These are phyloP conservation scores for Malassezia slooffiae DNA, from an alignment of 1,284 basidiomycete species.

Conservation along the genomic window DNA sequence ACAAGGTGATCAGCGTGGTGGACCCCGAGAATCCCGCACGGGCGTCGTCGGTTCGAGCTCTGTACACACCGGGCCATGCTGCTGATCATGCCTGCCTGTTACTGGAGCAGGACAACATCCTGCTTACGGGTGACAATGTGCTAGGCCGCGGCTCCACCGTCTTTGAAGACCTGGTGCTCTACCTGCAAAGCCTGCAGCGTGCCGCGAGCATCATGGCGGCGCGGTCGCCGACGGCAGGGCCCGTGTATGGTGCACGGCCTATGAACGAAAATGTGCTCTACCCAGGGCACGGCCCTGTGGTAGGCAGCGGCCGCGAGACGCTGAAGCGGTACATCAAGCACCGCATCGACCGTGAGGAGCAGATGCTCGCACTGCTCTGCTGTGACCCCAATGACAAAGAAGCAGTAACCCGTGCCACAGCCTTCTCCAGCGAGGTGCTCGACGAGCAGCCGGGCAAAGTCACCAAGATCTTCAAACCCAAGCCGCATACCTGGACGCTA, in stretches of 20 bases:
- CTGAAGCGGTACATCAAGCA: constrained; percentile 69
- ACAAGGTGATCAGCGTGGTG: constrained; percentile 1
- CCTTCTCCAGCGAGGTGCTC: constrained; percentile 19
- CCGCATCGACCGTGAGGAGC: constrained; percentile 66
- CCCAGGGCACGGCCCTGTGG: constrained; percentile 76
- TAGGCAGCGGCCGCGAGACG: constrained; percentile 53
- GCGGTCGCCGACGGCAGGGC: constrained; percentile 25
- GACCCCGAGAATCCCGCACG: constrained; percentile 46
- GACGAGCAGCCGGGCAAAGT: neutral
- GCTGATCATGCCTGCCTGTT: constrained; percentile 62
- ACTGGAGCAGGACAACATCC: constrained; percentile 53
- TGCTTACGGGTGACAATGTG: constrained; percentile 74
- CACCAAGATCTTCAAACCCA: too few relatives aligned
- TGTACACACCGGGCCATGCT: constrained; percentile 86
- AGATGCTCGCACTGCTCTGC: constrained; percentile 59
- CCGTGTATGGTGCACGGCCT: constrained; percentile 18
- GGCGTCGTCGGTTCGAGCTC: constrained; percentile 49
- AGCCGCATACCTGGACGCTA: constrained; percentile 37
- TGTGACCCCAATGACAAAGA: constrained; percentile 35
- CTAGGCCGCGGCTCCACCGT: constrained; percentile 81
- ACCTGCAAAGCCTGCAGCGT: constrained; percentile 60
- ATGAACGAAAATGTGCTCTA: constrained; percentile 52
- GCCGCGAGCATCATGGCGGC: constrained; percentile 51
- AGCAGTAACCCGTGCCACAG: constrained; percentile 55
- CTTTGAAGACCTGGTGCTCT: constrained; percentile 70